Base-by-base conservation (phyloP, 2,329 filamentous ascomycete genomes). In the Rhinocladiella similis region DNA sequence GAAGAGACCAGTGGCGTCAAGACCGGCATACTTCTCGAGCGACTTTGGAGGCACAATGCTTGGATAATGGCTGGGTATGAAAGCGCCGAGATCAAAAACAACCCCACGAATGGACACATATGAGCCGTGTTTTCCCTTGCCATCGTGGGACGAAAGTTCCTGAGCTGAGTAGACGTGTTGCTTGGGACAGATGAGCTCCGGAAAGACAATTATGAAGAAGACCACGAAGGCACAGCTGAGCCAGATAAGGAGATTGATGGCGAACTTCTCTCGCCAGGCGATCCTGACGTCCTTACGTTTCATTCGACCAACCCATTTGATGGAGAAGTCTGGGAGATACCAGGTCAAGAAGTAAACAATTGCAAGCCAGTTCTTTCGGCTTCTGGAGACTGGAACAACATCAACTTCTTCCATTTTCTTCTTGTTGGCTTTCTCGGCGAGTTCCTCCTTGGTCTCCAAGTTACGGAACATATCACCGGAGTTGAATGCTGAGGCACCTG, bases 221-320 rank as follows among this genome's bases (percentile, higher is more conserved):
- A 88, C 83, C 25, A 90, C 85, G 47, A 89, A 73, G 14, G 76
- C 77, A 75, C 93, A 97, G 70, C 82, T 84, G 55, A 93, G 77
- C 94, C 95, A 99, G 70, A 99, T 99, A 69, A 97, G 82, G 72
- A 99, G 80, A 78, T 99, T 99, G 81, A 99, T 99, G 52, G 94
- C 93, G 57, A 99, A 72, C 80, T 99, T 99, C 73, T 99, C 94
- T 69, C 94, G 83, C 94, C 94, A 99, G 0, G 94, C 94, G 70
- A 89, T 81, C 20, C 92, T 89, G 7, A 99, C 85, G 71, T 99
- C 94, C 70, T 95, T 95, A 59, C 94, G 89, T 57, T 88, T 83
- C 88, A 97, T 97, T 50, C 89, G 83, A 19, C 93, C 93, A 39
- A 96, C 59, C 66, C 80, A 79, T 52, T 85, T 83, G 69, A 97